A percentile compares a stretch with the other conserved stretches of the same genome.
Conservation (phyloP, 2,329 filamentous ascomycete species). For the Scortechinia acanthostroma region DNA sequence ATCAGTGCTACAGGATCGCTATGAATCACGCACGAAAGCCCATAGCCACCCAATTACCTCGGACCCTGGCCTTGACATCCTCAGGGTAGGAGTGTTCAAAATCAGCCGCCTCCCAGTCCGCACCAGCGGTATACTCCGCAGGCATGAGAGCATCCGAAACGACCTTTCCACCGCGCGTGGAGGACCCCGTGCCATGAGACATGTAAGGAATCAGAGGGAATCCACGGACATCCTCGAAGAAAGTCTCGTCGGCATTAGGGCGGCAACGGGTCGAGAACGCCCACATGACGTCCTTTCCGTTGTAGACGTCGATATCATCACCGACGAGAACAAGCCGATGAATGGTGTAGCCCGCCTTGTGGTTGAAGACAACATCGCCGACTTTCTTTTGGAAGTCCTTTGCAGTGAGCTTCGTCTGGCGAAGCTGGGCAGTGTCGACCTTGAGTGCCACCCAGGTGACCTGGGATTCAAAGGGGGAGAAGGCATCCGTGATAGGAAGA, state of each 20-base stretch:
- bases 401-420: constrained; percentile 39
- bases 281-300: constrained; percentile 36
- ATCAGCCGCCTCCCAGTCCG: constrained; percentile 17
- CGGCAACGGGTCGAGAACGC: constrained; percentile 37
- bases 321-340: constrained; percentile 35
- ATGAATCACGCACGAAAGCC: constrained; percentile 17
- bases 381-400: constrained; percentile 26
- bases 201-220: constrained; percentile 38
- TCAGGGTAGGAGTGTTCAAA: constrained; percentile 25
- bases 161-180: constrained; percentile 30
- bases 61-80: constrained; percentile 27
- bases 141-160: constrained; percentile 33
- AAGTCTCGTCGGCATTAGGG: constrained; percentile 29
- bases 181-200: constrained; percentile 24
- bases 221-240: constrained; percentile 31
- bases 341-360: constrained; percentile 31
- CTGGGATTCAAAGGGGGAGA: constrained; percentile 33
- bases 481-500: constrained; percentile 33
- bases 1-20: too few relatives aligned
- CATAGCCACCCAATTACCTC: constrained; percentile 20
- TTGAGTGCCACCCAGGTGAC: constrained; percentile 41
- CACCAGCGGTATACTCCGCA: constrained; percentile 27
- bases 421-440: constrained; percentile 47
- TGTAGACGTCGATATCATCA: constrained; percentile 37
- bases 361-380: constrained; percentile 30